phyloP scores from a whole-genome alignment of 225 moss, liverwort and hornwort genomes.

The Bryum argenteum region DNA sequence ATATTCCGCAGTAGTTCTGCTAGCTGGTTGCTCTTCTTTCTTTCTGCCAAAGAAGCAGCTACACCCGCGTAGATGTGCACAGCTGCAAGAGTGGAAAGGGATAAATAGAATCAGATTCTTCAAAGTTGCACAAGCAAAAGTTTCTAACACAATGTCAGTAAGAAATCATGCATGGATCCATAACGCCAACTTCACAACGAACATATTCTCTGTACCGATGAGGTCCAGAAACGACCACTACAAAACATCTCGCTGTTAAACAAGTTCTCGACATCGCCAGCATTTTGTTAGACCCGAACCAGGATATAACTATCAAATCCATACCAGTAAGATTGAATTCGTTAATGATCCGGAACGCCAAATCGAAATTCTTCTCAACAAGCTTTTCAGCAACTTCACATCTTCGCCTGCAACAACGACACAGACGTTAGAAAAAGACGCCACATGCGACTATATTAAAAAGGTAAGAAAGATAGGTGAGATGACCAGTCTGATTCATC shows the following conservation, averaged over 20 bases:
- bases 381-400: slow-evolving; percentile 90
- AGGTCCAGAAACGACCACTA: not conserved
- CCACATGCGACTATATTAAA: not conserved
- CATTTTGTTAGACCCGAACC: not conserved
- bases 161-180: slow-evolving; percentile 4
- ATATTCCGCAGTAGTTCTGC: slow-evolving; percentile 81
- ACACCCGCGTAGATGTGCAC: slow-evolving; percentile 97
- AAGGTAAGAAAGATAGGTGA: not conserved
- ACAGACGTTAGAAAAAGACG: slow-evolving; percentile 1
- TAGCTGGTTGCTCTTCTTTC: slow-evolving; percentile 76
- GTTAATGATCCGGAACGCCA: slow-evolving; percentile 84
- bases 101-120: slow-evolving; percentile 18
- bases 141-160: not conserved
- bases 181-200: slow-evolving; percentile 4
- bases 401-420: slow-evolving; percentile 65
- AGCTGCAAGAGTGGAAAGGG: slow-evolving; percentile 50
- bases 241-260: slow-evolving; percentile 1
- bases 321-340: slow-evolving; percentile 89
- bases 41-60: slow-evolving; percentile 85
- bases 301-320: slow-evolving; percentile 1
- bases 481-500: not conserved
- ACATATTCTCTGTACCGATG: not conserved
- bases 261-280: not conserved
- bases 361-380: slow-evolving; percentile 90
- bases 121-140: not conserved